Evolutionary conservation across 1,139 yeast species (phyloP), one percentile per base, ranked within the genome.

Genomic region (Blastobotrys illinoisensis): DNA sequence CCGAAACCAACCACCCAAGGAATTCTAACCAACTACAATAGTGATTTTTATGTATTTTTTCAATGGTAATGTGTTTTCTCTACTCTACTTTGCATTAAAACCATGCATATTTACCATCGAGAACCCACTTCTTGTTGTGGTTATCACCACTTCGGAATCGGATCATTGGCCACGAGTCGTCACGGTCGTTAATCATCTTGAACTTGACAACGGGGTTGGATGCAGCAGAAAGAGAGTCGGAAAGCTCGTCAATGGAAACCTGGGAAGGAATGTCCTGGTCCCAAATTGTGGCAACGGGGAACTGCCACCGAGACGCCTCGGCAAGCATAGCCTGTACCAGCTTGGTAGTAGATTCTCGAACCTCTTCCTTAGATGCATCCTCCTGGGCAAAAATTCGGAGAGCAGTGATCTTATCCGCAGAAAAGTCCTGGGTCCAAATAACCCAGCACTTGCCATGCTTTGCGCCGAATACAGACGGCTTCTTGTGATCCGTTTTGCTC

Each of bases 391-490:
- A 59, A n/a, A 64, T 48, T 14, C 70, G 57, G 51, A 75, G 47
- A 13, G 76, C 60, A 11, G 72, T 64, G 50, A 78, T 62, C 24
- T 68, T 65, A 44, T 69, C 63, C 19, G 63, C 70, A 55, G 71
- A 72, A 73, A 77, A 77, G 51, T 75, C 76, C 56, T 77, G 81
- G 44, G 73, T 71, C 82, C 82, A 79, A 28, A 78, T 65, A 19
- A 78, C 66, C 64, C 75, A 76, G 26, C 68, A 66, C 47, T 67
- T 65, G 40, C 64, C 65, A 18, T 57, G 54, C 45, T 63, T 57
- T 20, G 71, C 73, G 21, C 79, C 79, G 58, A 71, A 75, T 6
- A 56, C 57, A 3, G 56, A 49, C 6, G 68, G 68, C 7, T 44
- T 47, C 26, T 56, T 54, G n/a, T 13, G 21, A 13, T 51, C 54